phyloP scores from a whole-genome alignment of 306 rosid genomes.

The Abrus pulchellus region DNA sequence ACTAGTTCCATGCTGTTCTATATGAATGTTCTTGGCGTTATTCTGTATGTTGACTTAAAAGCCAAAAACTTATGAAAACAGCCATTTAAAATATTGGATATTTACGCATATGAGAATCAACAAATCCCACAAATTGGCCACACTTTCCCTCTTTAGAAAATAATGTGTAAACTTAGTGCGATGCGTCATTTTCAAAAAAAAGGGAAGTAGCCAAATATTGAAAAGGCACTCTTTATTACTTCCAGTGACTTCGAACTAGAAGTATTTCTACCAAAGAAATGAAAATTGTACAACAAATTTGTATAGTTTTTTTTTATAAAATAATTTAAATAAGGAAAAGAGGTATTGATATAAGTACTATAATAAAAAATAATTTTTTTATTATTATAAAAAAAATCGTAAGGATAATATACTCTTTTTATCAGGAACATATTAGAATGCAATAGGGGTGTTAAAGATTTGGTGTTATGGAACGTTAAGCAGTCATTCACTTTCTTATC shows the following conservation, averaged over 20 bases:
- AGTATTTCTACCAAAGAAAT: neutral
- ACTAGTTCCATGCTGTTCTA: neutral
- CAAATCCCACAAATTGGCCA: neutral
- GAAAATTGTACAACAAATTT: no score
- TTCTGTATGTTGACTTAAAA: neutral
- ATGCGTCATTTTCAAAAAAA: neutral
- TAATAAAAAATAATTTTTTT: no score
- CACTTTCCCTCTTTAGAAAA: constrained; percentile 2
- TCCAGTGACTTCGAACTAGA: neutral
- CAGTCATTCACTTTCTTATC: no score
- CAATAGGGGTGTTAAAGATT: no score
- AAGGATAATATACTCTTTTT: no score
- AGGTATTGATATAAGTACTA: no score
- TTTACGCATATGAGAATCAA: neutral
- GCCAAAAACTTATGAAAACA: neutral
- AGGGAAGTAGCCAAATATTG: neutral
- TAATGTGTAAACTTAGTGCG: neutral
- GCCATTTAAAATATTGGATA: neutral
- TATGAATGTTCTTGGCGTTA: neutral
- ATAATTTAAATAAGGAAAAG: no score
- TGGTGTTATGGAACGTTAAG: no score
- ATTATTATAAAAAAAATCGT: no score
- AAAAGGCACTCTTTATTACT: neutral
- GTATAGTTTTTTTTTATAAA: no score
- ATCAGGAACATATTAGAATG: no score